Evolutionary conservation across 805 yeast genomes (phyloP).

Genomic region (Candida schatavii): DNA sequence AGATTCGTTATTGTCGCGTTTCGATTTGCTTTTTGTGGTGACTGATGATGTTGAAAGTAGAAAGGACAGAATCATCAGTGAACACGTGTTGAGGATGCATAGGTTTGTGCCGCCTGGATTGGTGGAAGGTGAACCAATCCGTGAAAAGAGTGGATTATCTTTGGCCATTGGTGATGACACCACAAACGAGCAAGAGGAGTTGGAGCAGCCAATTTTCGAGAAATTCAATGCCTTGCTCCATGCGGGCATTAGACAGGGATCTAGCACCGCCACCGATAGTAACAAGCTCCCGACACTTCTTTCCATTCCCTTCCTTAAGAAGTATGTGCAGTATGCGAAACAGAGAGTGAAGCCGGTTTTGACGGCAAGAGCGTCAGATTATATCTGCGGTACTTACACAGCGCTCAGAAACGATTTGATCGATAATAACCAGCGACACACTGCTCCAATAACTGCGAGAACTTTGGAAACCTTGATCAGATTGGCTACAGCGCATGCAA

Average conservation of each 20-base stretch:
- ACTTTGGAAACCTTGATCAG: conserved; percentile 94
- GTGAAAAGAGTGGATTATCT: conserved; percentile 69
- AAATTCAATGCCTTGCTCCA: conserved; percentile 80
- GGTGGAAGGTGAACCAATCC: conserved; percentile 88
- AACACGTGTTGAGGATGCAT: conserved; percentile 93
- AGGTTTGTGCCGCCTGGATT: conserved; percentile 84
- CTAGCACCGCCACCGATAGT: no score
- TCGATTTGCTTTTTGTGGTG: conserved; percentile 90
- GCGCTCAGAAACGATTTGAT: conserved; percentile 73
- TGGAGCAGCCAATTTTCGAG: conserved; percentile 69
- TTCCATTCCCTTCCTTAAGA: conserved; percentile 81
- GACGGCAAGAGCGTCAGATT: conserved; percentile 71
- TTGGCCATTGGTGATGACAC: conserved; percentile 76
- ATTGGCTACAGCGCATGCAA: conserved; percentile 94
- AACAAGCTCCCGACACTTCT: conserved; percentile 38
- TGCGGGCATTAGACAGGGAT: conserved; percentile 56
- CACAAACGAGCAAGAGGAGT: conserved; percentile 39
- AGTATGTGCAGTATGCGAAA: conserved; percentile 92
- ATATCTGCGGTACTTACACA: conserved; percentile 78
- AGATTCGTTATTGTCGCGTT: conserved; percentile 93
- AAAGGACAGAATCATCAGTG: conserved; percentile 83
- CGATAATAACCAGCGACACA: conserved; percentile 62
- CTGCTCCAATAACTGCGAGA: conserved; percentile 97
- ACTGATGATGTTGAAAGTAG: conserved; percentile 90
- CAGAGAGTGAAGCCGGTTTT: conserved; percentile 80